Conservation (phyloP, 306 rosid genomes). For the Vigna unguiculata region DNA sequence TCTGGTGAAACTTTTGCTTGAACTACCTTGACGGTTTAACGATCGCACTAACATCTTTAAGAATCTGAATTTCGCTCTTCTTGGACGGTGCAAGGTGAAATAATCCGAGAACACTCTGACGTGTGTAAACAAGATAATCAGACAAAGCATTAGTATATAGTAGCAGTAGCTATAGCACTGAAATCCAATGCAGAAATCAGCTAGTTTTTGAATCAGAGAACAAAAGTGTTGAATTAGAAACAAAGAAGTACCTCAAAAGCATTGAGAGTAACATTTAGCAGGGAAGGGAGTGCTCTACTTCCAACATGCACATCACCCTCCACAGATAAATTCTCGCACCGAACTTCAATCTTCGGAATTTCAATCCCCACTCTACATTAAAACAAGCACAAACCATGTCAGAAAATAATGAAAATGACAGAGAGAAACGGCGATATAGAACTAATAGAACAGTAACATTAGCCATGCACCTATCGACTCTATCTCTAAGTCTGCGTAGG, state of each 20-base stretch:
- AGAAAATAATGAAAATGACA: neutral
- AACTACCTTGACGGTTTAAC: constrained; percentile 78
- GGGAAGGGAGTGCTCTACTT: constrained; percentile 80
- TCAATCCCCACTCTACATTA: constrained; percentile 74
- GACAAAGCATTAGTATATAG: constrained; percentile 15
- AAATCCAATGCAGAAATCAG: neutral
- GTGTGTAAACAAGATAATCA: constrained; percentile 17
- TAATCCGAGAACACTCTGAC: constrained; percentile 61
- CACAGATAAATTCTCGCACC: constrained; percentile 61
- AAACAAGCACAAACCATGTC: neutral
- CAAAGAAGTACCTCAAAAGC: constrained; percentile 61
- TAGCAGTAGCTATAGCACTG: neutral
- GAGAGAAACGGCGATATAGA: neutral
- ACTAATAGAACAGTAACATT: neutral
- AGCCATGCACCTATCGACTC: constrained; percentile 63
- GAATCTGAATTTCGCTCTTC: constrained; percentile 69
- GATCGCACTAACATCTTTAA: constrained; percentile 70
- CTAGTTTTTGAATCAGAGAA: neutral
- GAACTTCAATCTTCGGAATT: constrained; percentile 72
- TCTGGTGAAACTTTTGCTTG: neutral
- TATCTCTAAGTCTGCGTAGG: constrained; percentile 57
- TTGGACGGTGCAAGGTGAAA: constrained; percentile 71
- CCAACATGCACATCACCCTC: constrained; percentile 85
- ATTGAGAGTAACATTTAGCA: constrained; percentile 65
- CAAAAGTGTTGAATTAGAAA: neutral